Evolutionary conservation across 768 basidiomycete genomes (phyloP), one percentile per base, ranked within the genome.

Genomic region (Lactifluus echinatus): DNA sequence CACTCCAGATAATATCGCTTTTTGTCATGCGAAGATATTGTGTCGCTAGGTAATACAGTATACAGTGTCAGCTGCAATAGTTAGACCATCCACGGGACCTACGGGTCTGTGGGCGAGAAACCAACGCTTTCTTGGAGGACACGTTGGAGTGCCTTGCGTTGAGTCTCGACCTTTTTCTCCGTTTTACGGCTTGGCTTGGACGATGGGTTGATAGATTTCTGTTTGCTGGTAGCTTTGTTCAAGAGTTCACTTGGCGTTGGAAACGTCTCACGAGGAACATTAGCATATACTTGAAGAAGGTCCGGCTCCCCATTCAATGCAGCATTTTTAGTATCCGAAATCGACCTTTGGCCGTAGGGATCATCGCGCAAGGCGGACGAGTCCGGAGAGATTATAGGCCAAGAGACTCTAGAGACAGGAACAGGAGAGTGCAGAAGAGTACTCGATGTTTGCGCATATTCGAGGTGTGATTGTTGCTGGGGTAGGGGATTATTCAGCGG

Each of bases 11-110:
- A 87, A 63, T 83, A 77, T 2, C 86, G 72, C 63, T 87, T 87
- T 65, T 87, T 87, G 64, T 88, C 86, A 63, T 89, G 86, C 6
- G 85, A 86, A 2, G 86, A 83, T 54, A 89, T 87, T n/a, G 76
- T 75, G 50, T 87, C 86, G 1, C 84, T 85, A 53, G 14, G 14
- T 11, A 28, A 10, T 19, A 43, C n/a, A n/a, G n/a, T n/a, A n/a
- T n/a, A n/a, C n/a, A n/a, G n/a, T n/a, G 55, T 42, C 50, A 56
- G 37, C 53, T 34, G 31, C 31, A 36, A 34, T 28, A 10, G 40
- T n/a, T 17, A 33, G 50, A 39, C 0, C 26, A 8, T 37, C n/a
- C 31, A 7, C 45, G 17, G 31, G 0, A 73, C 81, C 55, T 63
- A 84, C 84, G 81, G 82, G 65, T 85, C 84, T 17, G 81, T 83